Base-by-base conservation (phyloP, 192 early-diverging fungal species). In the Linnemannia elongata region DNA sequence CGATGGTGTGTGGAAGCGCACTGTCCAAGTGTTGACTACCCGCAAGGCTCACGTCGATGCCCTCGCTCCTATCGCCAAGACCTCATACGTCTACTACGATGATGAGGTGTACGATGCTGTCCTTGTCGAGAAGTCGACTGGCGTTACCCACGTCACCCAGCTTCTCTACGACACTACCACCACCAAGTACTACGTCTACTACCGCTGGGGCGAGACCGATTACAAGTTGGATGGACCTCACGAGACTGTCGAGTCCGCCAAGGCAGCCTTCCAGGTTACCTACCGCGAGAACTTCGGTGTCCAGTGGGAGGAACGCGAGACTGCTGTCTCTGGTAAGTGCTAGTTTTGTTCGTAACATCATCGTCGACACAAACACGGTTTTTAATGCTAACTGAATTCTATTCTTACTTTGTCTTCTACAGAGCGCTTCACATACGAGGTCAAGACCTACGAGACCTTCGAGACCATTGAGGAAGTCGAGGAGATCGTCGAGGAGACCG, bases 401-500 rank as follows among this genome's bases (percentile, higher is more conserved):
- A 9, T 41, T n/a, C 72, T 8, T 9, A n/a, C 55, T 1, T 38
- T 80, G 2, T 44, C 44, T 0, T 44, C 8, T 12, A 27, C 72
- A 82, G 82, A 85, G 6, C 73, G 54, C 13, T 85, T 77, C 77
- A 72, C 39, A 0, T 79, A 79, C 66, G 49, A 85, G 71, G 69
- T 79, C 20, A 75, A 69, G 74, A 85, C 82, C 24, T 85, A 85
- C 54, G 77, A 85, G 72, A 38, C 63, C 4, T 75, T 79, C 45
- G 77, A 85, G 74, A 78, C 79, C 38, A 30, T 33, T 45, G 82
- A 85, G 44, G 74, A 79, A 30, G 24, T 85, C 45, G 82, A 85
- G 69, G 82, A 85, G 77, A 47, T 72, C 38, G 77, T 85, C 10
- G 82, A 85, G 63, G 82, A 85, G 63, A 72, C 55, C 66, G 82